Conservation (phyloP, 2,329 filamentous ascomycete genomes). For the Sarocladiaceae sp. region DNA sequence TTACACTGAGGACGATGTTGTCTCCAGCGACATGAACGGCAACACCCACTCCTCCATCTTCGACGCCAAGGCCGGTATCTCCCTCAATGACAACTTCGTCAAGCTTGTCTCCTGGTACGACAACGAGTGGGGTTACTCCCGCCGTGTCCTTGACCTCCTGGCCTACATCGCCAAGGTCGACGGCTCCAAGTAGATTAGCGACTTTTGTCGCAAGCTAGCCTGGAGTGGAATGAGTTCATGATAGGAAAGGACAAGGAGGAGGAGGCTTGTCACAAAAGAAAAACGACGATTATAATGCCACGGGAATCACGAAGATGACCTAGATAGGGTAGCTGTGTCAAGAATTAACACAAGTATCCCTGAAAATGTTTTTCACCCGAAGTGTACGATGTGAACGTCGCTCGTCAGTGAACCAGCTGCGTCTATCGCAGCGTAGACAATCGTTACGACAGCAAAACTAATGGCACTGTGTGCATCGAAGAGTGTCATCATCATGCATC, state of each 20-base stretch:
- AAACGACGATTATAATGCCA: conserved; percentile 7
- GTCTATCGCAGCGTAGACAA: no score
- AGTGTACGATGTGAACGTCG: background rate
- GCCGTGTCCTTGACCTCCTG: conserved; percentile 80
- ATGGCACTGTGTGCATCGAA: no score
- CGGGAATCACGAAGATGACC: background rate
- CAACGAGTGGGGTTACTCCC: conserved; percentile 99
- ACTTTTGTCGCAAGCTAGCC: background rate
- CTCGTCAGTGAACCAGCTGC: no score
- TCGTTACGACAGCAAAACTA: no score
- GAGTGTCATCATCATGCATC: no score
- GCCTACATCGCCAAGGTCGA: conserved; percentile 77
- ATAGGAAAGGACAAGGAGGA: background rate
- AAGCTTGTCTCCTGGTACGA: conserved; percentile 99
- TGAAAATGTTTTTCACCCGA: background rate
- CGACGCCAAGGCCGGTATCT: conserved; percentile 98
- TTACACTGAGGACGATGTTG: conserved; percentile 96
- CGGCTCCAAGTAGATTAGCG: conserved; percentile 40
- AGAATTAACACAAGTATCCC: background rate
- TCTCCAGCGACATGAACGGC: conserved; percentile 91
- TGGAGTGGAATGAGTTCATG: background rate
- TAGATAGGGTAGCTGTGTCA: conserved; percentile 5
- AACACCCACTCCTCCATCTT: conserved; percentile 95
- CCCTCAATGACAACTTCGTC: conserved; percentile 96
- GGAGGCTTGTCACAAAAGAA: conserved; percentile 13